Evolutionary conservation across 768 basidiomycete genomes (phyloP), one percentile per base, ranked within the genome.

Genomic region (Leccinum aurantiacum): DNA sequence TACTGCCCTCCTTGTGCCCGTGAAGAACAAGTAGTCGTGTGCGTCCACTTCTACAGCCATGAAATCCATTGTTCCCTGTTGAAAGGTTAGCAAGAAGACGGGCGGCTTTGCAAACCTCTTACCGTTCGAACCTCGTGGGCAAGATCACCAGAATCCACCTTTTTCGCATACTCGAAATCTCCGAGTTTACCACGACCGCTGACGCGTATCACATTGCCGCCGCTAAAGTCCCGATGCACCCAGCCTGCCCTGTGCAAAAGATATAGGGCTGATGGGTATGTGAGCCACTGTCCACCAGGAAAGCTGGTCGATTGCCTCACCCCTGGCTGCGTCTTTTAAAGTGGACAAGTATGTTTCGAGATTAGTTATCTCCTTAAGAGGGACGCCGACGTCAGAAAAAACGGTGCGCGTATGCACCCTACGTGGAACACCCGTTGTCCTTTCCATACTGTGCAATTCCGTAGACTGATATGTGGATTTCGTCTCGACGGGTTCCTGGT

Each of bases 81-180:
- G 10, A 46, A 10, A 4, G n/a, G 44, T 46, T 7, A 58, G 54
- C 4, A 54, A 46, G 38, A 6, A 33, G 6, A 11, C 3, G 35
- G 0, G 31, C 3, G 6, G 14, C 14, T 53, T 29, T 17, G 4
- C 6, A 3, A 37, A 2, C 1, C 15, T 46, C 57, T 57, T 35
- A 66, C 65, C 6, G 57, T 66, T 55, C 50, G 60, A 54, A 46
- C 25, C 2, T 60, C 49, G 2, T 59, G 57, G 6, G 53, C 37
- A 13, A 22, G 2, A 3, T 57, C 5, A 13, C 33, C 33, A 0
- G 53, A 53, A 22, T 31, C 7, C 1, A 57, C 19, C 6, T 17
- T 54, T 31, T 66, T 63, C 7, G 56, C 62, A 19, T 53, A 63
- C 19, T 66, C 60, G 1, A 67, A 53, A 50, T 67, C 65, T 1